Conservation (phyloP, 768 basidiomycete species). For the Dentipellis sp. region DNA sequence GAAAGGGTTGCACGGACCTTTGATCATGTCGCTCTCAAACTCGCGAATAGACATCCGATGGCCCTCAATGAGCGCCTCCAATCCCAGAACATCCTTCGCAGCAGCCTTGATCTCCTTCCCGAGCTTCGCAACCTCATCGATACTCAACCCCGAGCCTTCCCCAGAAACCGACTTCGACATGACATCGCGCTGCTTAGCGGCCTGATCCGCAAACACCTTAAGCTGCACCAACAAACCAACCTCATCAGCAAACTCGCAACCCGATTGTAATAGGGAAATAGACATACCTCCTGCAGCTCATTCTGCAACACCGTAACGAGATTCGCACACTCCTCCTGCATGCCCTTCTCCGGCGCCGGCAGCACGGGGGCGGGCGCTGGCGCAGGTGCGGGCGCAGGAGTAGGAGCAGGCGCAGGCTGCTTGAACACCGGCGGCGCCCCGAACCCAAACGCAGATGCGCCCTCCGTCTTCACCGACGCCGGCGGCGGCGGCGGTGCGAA, state of each 20-base stretch:
- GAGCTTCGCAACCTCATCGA: conserved; percentile 45
- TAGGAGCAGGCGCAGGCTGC: not conserved
- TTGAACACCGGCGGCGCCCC: not conserved
- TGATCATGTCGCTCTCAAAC: conserved; percentile 56
- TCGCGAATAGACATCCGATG: conserved; percentile 39
- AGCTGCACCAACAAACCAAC: not conserved
- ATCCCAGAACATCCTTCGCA: conserved; percentile 40
- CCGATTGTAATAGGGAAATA: not conserved
- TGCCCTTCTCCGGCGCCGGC: conserved; percentile 41
- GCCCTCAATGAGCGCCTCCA: conserved; percentile 34
- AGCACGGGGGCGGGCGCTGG: conserved; percentile 6
- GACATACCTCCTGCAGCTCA: conserved; percentile 54
- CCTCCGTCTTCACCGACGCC: too few relatives aligned
- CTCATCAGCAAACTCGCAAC: not conserved
- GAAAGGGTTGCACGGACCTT: conserved; percentile 33
- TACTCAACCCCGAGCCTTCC: conserved; percentile 28
- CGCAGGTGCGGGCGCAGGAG: not conserved
- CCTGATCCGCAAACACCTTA: conserved; percentile 8
- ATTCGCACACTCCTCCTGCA: conserved; percentile 55
- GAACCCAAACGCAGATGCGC: too few relatives aligned
- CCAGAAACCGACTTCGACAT: not conserved
- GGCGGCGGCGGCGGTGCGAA: not conserved
- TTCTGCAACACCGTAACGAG: conserved; percentile 36
- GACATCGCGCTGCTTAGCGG: conserved; percentile 26
- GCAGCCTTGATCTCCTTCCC: conserved; percentile 36